Base-by-base conservation (phyloP, 2,329 filamentous ascomycete species). In the Cladophialophora immunda region DNA sequence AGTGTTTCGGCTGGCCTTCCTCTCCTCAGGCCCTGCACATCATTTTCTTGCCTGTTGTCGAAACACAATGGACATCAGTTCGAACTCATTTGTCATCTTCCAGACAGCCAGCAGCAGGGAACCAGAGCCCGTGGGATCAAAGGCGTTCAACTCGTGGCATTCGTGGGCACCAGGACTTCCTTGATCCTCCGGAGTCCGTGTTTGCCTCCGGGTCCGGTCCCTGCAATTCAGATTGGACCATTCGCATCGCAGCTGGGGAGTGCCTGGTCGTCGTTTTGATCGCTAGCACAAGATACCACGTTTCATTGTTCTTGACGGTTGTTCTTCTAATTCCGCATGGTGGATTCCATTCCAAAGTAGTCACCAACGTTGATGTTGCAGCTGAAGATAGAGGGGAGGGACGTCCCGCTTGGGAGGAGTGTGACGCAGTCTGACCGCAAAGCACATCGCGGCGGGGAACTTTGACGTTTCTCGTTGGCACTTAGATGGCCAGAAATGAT, bases 191-290 rank as follows among this genome's bases (percentile, higher is more conserved):
- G 53, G 53, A 55, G 53, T 55, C 53, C 32, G 19, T 55, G 19
- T 32, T 17, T 32, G n/a, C 32, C 27, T 32, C 53, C 53, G 53
- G 25, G 53, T 55, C 53, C 53, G 53, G 53, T 50, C 45, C 22
- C 22, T 27, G 19, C 19, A 27, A 11, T 27, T 4, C 22, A 50
- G 8, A 13, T 7, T 50, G 8, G 19, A 4, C 8, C 45, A 15
- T 25, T 27, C 45, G 17, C 22, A 25, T 25, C 15, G 22, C 19
- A 27, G 22, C 19, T 50, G 4, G 3, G 1, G 19, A 27, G 11
- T 13, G 11, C 45, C 41, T 47, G 41, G n/a, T 8, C 7, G n/a
- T 9, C n/a, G 22, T 13, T 47, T 22, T 11, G 19, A 11, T 22
- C 41, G 19, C 41, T 9, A 47, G n/a, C 19, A 47, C 6, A 7